Evolutionary conservation across 1,284 basidiomycete species (phyloP).

Genomic region (Fomitiporia mediterranea): DNA sequence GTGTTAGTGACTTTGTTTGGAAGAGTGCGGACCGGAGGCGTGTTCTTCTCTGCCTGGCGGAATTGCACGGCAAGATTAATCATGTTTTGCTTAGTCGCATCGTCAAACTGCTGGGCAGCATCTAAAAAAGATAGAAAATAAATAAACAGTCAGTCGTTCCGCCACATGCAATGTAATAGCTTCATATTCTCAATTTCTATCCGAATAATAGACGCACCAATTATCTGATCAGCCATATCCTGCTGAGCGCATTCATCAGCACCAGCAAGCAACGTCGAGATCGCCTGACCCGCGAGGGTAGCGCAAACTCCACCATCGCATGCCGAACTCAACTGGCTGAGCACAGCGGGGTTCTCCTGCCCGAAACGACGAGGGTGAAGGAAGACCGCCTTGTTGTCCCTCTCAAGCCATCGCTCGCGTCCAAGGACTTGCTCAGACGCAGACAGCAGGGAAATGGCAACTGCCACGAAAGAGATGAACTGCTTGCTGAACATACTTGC

Average conservation of each 20-base stretch:
- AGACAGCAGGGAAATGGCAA: constrained; percentile 34
- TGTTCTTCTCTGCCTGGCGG: constrained; percentile 59
- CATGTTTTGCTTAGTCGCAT: constrained; percentile 46
- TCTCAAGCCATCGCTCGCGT: constrained; percentile 45
- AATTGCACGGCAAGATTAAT: constrained; percentile 51
- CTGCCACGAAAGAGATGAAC: constrained; percentile 33
- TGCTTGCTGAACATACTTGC: constrained; percentile 47
- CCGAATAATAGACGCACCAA: constrained; percentile 35
- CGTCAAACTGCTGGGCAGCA: constrained; percentile 49
- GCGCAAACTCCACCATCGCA: constrained; percentile 51
- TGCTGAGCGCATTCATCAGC: constrained; percentile 56
- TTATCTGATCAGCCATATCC: constrained; percentile 55
- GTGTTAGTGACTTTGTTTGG: not conserved
- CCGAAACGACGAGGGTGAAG: constrained; percentile 51
- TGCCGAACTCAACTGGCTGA: constrained; percentile 41
- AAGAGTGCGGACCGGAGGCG: constrained; percentile 42
- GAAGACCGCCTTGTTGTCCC: constrained; percentile 39
- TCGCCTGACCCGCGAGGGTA: constrained; percentile 43
- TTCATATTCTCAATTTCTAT: not conserved
- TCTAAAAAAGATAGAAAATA: no score
- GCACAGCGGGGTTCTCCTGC: constrained; percentile 46
- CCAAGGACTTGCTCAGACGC: constrained; percentile 38
- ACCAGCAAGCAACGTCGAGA: constrained; percentile 51
- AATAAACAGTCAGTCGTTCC: no score
- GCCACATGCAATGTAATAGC: not conserved